Evolutionary conservation across 129 eudicot genomes (phyloP), one percentile per base, ranked within the genome.

Genomic region (Arctium lappa): DNA sequence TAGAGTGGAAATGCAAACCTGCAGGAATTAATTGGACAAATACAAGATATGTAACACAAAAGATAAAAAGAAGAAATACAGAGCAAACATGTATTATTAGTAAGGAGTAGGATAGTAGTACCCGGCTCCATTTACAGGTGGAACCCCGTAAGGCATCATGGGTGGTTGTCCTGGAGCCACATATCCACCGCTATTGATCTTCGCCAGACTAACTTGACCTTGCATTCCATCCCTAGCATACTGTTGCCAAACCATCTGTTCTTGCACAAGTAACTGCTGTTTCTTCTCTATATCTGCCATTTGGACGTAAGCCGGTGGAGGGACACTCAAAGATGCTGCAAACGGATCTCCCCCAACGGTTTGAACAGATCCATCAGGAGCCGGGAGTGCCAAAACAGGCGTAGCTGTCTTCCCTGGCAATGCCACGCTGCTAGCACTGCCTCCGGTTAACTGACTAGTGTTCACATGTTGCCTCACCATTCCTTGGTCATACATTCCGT

Each of bases 401-500:
- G 91, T 91, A 6, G 86, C 69, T 3, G 85, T 75, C 73, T 78
- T 82, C 72, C 86, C 94, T 3, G 92, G 95, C 78, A 91, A 72
- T 5, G 93, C 97, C 69, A 91, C 90, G 34, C 97, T 91, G 83
- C 97, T 91, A 8, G 89, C 89, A 44, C 97, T 93, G 32, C 95
- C 97, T 5, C 97, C 92, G 38, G 87, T 87, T 80, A 86, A 5
- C 46, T 89, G 95, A n/a, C 92, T 42, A 30, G 85, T 86, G 84
- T 80, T 82, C n/a, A 85, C 89, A 13, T 94, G 97, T 71, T 92
- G 98, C 77, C 90, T 86, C 27, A 94, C 97, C 82, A 85, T 84
- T 70, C 98, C 97, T 81, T 89, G 94, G 75, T 94, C 98, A 56
- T 94, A 94, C 93, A 94, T 94, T 3, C 98, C 98, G 18, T 94